Percentiles rank a stretch among this genome's conserved stretches.
Conservation (phyloP, 345 rosid genomes). For the Brassica incana region DNA sequence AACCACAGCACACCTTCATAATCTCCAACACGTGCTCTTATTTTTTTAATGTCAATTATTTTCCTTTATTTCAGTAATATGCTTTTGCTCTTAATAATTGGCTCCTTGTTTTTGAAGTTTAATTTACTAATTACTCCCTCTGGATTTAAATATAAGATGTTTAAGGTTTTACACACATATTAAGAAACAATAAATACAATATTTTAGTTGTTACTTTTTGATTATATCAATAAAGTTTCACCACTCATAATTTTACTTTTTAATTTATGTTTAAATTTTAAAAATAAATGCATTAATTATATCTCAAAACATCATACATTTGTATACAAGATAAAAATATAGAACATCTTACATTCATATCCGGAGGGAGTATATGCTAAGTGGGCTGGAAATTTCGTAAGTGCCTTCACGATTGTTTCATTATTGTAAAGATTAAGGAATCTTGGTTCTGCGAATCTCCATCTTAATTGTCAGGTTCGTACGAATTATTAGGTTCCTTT, state of each 20-base stretch:
- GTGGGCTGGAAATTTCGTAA: slow-evolving; percentile 28
- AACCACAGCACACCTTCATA: slow-evolving; percentile 14
- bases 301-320: too few relatives aligned
- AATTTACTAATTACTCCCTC: background rate
- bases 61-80: background rate
- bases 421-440: slow-evolving; percentile 40
- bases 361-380: too few relatives aligned
- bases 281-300: too few relatives aligned
- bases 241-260: too few relatives aligned
- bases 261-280: too few relatives aligned
- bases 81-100: slow-evolving; percentile 28
- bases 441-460: slow-evolving; percentile 32
- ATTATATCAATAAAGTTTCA: too few relatives aligned
- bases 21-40: slow-evolving; percentile 28
- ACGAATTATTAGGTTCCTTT: slow-evolving; percentile 4
- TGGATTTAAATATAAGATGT: too few relatives aligned
- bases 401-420: slow-evolving; percentile 34
- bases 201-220: too few relatives aligned
- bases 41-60: background rate
- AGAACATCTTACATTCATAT: too few relatives aligned
- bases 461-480: slow-evolving; percentile 28
- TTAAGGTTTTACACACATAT: too few relatives aligned
- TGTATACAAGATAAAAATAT: too few relatives aligned
- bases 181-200: too few relatives aligned
- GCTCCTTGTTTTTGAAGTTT: background rate